Percentiles rank a stretch among this genome's conserved stretches.
Evolutionary conservation across 2,329 filamentous ascomycete genomes (phyloP).

Genomic region (Cordyceps pruinosa): DNA sequence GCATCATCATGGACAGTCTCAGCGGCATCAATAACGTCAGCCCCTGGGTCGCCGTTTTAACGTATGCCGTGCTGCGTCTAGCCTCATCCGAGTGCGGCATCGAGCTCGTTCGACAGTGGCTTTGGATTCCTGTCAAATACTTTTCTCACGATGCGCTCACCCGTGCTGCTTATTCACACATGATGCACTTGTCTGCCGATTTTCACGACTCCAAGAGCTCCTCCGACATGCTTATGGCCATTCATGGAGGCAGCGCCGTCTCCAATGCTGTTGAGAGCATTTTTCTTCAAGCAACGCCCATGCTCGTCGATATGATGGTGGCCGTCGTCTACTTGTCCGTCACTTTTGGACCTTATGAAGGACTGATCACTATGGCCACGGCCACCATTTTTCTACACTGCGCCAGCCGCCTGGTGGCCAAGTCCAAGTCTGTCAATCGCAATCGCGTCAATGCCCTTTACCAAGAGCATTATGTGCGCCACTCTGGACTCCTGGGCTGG

Average conservation of each 20-base stretch:
- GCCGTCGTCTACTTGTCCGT: conserved; percentile 54
- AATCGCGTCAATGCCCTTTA: conserved; percentile 47
- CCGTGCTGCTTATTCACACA: conserved; percentile 50
- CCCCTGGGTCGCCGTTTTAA: conserved; percentile 45
- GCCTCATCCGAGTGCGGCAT: conserved; percentile 49
- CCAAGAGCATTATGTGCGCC: conserved; percentile 48
- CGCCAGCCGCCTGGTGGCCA: conserved; percentile 44
- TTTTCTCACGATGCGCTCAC: conserved; percentile 49
- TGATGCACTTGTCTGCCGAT: conserved; percentile 53
- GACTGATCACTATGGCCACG: conserved; percentile 54
- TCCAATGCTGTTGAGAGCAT: conserved; percentile 52
- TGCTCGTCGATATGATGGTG: conserved; percentile 52
- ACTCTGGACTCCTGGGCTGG: conserved; percentile 52
- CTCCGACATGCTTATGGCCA: conserved; percentile 51
- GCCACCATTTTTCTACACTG: conserved; percentile 50
- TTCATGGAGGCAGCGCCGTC: conserved; percentile 46
- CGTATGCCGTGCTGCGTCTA: conserved; percentile 46
- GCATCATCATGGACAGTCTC: conserved; percentile 68
- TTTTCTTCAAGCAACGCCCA: conserved; percentile 51
- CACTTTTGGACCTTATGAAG: conserved; percentile 54
- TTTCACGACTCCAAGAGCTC: conserved; percentile 56
- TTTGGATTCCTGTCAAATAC: conserved; percentile 53
- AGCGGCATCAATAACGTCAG: conserved; percentile 40
- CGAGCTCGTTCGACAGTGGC: conserved; percentile 45
- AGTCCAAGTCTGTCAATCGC: conserved; percentile 42